Conservation (phyloP, 2,329 filamentous ascomycete species). For the Xylaria sp. region DNA sequence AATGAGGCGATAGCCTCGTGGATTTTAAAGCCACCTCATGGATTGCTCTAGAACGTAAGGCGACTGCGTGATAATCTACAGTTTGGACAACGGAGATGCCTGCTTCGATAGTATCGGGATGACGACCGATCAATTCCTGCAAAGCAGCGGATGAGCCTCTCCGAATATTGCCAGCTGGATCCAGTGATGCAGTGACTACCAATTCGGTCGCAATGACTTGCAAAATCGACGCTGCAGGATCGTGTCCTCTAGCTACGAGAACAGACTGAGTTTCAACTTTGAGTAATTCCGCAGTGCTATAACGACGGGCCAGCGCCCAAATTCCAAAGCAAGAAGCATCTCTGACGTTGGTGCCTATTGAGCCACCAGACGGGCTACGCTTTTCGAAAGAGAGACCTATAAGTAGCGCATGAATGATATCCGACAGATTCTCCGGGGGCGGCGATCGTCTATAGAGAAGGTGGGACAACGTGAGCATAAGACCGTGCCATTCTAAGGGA, state of each 20-base stretch:
- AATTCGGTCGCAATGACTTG: constrained; percentile 85
- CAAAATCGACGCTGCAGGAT: constrained; percentile 63
- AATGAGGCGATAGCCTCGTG: constrained; percentile 73
- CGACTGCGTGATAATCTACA: constrained; percentile 93
- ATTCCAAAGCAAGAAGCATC: constrained; percentile 97
- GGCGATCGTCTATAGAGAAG: constrained; percentile 86
- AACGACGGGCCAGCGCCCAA: constrained; percentile 90
- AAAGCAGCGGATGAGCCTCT: constrained; percentile 91
- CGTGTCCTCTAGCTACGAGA: constrained; percentile 52
- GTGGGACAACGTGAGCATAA: constrained; percentile 88
- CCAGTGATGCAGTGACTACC: constrained; percentile 82
- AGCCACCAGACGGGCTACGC: constrained; percentile 82
- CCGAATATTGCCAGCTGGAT: constrained; percentile 92
- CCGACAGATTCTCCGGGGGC: constrained; percentile 73
- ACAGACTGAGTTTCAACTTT: constrained; percentile 64
- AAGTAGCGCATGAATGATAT: constrained; percentile 80
- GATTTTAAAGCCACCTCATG: constrained; percentile 77
- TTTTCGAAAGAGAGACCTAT: constrained; percentile 90
- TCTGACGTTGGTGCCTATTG: constrained; percentile 87
- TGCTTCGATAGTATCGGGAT: constrained; percentile 83
- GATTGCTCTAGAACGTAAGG: constrained; percentile 84
- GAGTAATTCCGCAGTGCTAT: constrained; percentile 80
- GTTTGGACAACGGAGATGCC: constrained; percentile 88
- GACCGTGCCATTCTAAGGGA: constrained; percentile 88
- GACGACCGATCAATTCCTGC: constrained; percentile 91